Base-by-base conservation (phyloP, 106 monocot species). In the Dioscorea dumetorum region DNA sequence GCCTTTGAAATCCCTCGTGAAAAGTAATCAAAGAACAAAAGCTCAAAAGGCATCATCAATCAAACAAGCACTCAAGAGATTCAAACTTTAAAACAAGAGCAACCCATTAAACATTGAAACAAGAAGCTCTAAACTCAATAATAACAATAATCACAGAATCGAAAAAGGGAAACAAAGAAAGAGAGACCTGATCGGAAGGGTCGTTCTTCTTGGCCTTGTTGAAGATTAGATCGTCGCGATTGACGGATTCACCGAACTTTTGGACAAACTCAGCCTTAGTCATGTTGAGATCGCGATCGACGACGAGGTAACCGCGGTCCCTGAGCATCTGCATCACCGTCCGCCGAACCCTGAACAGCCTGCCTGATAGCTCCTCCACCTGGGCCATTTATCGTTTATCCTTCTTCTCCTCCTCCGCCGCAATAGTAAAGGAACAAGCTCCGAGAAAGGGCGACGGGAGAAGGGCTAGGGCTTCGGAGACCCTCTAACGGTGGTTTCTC, bases 181-280 rank as follows among this genome's bases (percentile, higher is more conserved):
- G 4, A 16, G 41, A 22, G 41, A 10, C 28, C 84, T 90, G 94
- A 63, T 90, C 82, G 33, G 82, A 71, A 20, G 81, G 78, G 22
- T 84, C 82, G 67, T 80, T 82, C 80, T 84, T 84, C 81, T 80
- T 85, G 73, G 76, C 48, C 62, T 95, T 95, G 83, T 76, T 95
- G 88, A 95, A 80, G 58, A 76, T 68, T 41, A 84, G 76, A 56
- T 79, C 64, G n/a, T 84, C 84, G 8, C 84, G 59, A 60, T 84
- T 79, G 56, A 79, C 61, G 71, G 58, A 54, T 24, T 84, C 77
- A 13, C 72, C 69, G 58, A 73, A 84, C 73, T 80, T 79, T 2
- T 68, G 49, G 24, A 80, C 18, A 65, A 84, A 84, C 64, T 77
- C 72, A 17, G 22, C 33, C 61, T 66, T 57, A 32, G 58, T 73